Evolutionary conservation across 2,329 filamentous ascomycete genomes (phyloP).

Genomic region (Tolypocladium paradoxum): DNA sequence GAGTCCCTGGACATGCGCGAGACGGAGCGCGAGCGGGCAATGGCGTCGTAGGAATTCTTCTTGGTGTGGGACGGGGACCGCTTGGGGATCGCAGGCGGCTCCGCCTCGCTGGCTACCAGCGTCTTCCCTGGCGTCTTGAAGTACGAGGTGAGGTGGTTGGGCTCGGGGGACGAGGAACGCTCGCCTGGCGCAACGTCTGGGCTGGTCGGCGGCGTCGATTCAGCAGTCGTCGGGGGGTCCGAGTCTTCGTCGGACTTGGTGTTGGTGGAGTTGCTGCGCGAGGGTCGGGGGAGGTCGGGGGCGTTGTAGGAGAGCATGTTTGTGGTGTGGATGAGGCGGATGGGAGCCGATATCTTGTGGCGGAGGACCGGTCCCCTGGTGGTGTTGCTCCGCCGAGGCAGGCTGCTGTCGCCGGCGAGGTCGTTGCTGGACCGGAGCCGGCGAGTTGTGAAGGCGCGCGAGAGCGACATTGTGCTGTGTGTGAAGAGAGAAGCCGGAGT

Average conservation of each 20-base stretch:
- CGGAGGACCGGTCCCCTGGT: conserved; percentile 40
- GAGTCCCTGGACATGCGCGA: conserved; percentile 48
- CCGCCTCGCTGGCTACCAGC: conserved; percentile 22
- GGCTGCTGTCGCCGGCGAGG: conserved; percentile 27
- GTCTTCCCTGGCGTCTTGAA: conserved; percentile 44
- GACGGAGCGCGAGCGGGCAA: conserved; percentile 56
- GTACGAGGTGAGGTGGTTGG: conserved; percentile 59
- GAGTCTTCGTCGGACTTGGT: conserved; percentile 62
- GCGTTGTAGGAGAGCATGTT: conserved; percentile 95
- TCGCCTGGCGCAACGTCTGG: conserved; percentile 53
- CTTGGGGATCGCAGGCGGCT: conserved; percentile 52
- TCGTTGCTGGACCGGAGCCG: conserved; percentile 44
- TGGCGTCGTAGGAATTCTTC: conserved; percentile 62
- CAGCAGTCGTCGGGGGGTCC: conserved; percentile 46
- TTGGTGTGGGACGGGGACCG: conserved; percentile 84
- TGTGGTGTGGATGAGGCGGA: conserved; percentile 84
- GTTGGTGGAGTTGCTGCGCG: conserved; percentile 39
- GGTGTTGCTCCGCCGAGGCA: conserved; percentile 39
- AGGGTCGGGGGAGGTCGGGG: conserved; percentile 58
- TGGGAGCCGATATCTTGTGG: conserved; percentile 73
- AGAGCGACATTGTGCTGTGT: conserved; percentile 38
- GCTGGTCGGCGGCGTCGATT: conserved; percentile 54
- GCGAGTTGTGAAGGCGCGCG: conserved; percentile 62
- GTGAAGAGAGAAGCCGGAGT: not conserved
- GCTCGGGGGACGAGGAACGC: conserved; percentile 43